Percentiles rank a stretch among this genome's conserved stretches.
Conservation (phyloP, 2,329 filamentous ascomycete species). For the Fusarium torreyae region DNA sequence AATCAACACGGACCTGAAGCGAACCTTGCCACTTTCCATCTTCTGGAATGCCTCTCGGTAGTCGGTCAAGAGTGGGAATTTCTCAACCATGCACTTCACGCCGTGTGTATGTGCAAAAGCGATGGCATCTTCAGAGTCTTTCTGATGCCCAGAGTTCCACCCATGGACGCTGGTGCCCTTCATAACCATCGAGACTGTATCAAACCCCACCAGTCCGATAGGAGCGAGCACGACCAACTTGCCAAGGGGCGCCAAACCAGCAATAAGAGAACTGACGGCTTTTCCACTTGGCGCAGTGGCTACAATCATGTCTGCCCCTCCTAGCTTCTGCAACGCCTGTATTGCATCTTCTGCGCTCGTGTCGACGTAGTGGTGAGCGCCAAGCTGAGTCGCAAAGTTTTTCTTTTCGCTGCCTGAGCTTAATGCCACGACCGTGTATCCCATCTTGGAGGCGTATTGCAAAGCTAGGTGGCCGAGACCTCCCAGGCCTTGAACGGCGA, state of each 20-base stretch:
- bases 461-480: slow-evolving; percentile 84
- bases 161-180: slow-evolving; percentile 74
- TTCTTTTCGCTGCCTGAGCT: slow-evolving; percentile 76
- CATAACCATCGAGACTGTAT: slow-evolving; percentile 59
- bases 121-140: slow-evolving; percentile 76
- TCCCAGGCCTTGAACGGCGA: slow-evolving; percentile 78
- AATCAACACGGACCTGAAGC: slow-evolving; percentile 58
- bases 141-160: slow-evolving; percentile 73
- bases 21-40: slow-evolving; percentile 58
- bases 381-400: slow-evolving; percentile 70
- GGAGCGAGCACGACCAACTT: slow-evolving; percentile 72
- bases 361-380: slow-evolving; percentile 63
- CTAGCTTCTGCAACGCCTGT: slow-evolving; percentile 66
- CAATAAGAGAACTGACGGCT: slow-evolving; percentile 66
- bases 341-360: slow-evolving; percentile 65
- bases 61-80: slow-evolving; percentile 68
- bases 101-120: slow-evolving; percentile 74
- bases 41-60: slow-evolving; percentile 61
- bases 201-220: slow-evolving; percentile 61
- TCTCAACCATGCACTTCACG: slow-evolving; percentile 76
- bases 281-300: slow-evolving; percentile 73
- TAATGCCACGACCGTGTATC: slow-evolving; percentile 79
- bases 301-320: slow-evolving; percentile 73
- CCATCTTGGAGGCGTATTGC: slow-evolving; percentile 82
- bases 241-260: slow-evolving; percentile 67